Percentiles rank a stretch among this genome's conserved stretches.
phyloP scores from a whole-genome alignment of 2,329 filamentous ascomycete species.

The Neonectria neomacrospora region DNA sequence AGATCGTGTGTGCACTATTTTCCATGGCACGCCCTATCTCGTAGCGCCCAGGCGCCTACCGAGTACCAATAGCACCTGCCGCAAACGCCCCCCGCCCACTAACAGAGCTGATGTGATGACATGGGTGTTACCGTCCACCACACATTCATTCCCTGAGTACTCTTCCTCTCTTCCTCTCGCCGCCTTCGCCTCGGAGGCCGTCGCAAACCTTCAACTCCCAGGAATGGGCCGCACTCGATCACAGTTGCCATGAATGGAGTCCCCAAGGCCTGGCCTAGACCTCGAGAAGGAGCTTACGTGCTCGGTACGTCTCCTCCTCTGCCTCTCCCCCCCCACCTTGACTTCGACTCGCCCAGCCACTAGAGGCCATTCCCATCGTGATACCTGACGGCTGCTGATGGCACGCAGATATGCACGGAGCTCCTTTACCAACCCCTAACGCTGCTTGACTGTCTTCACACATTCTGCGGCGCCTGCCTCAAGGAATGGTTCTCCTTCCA shows the following conservation, averaged over 20 bases:
- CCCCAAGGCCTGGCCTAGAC: constrained; percentile 68
- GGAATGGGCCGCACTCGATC: constrained; percentile 29
- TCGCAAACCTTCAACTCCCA: constrained; percentile 21
- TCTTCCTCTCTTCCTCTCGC: constrained; percentile 26
- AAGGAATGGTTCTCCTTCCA: constrained; percentile 97
- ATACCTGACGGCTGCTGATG: constrained; percentile 29
- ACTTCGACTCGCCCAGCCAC: constrained; percentile 10
- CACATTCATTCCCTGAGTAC: constrained; percentile 12
- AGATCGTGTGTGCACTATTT: constrained; percentile 22
- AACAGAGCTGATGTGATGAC: constrained; percentile 29
- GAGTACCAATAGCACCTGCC: constrained; percentile 23
- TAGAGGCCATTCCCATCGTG: constrained; percentile 20
- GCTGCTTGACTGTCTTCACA: constrained; percentile 92
- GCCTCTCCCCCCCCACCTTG: constrained; percentile 27
- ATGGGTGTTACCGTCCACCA: constrained; percentile 18
- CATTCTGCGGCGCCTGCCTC: constrained; percentile 93
- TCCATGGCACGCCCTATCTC: constrained; percentile 17
- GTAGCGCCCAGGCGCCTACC: constrained; percentile 19
- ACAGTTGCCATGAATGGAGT: constrained; percentile 59
- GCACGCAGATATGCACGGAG: constrained; percentile 89
- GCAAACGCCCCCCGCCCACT: constrained; percentile 34
- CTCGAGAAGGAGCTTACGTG: constrained; percentile 95
- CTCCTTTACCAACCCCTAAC: constrained; percentile 91
- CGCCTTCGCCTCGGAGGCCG: constrained; percentile 19
- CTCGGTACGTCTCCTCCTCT: constrained; percentile 69